These are phyloP conservation scores for Volvox africanus DNA, from an alignment of 139 green algal genomes.

Conservation along the genomic window DNA sequence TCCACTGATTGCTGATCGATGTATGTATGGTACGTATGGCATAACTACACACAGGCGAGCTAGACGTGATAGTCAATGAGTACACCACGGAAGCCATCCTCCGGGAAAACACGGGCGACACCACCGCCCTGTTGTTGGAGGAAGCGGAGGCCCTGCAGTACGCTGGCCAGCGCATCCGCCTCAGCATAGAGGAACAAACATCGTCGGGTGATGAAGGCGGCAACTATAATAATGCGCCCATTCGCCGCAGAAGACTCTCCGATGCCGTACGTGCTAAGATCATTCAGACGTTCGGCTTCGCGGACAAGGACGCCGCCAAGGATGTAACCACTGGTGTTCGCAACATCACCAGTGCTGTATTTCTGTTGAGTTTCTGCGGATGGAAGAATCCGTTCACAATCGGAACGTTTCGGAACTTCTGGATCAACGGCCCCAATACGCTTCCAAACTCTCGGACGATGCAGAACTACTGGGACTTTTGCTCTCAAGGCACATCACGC, in stretches of 20 bases:
- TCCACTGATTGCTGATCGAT: too few relatives aligned
- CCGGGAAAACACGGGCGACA: too few relatives aligned
- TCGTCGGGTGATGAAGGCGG: too few relatives aligned
- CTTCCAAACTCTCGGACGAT: not conserved
- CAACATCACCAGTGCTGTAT: not conserved
- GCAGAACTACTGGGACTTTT: constrained; percentile 4
- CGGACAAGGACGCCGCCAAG: not conserved
- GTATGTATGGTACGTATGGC: too few relatives aligned
- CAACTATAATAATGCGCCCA: too few relatives aligned
- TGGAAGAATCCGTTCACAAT: not conserved
- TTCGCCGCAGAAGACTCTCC: too few relatives aligned
- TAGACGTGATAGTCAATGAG: not conserved
- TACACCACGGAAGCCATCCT: too few relatives aligned
- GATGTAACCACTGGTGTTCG: not conserved
- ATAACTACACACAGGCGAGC: not conserved
- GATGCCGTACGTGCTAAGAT: too few relatives aligned
- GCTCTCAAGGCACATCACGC: not conserved
- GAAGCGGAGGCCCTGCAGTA: too few relatives aligned
- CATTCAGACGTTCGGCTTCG: not conserved
- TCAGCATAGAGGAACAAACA: too few relatives aligned
- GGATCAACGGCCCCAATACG: not conserved
- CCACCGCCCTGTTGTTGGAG: too few relatives aligned
- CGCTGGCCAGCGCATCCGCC: too few relatives aligned
- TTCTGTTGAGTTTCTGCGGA: constrained; percentile 6
- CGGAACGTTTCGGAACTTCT: not conserved